Evolutionary conservation across 768 basidiomycete species (phyloP), one percentile per base, ranked within the genome.

Genomic region (Calocera cornea): DNA sequence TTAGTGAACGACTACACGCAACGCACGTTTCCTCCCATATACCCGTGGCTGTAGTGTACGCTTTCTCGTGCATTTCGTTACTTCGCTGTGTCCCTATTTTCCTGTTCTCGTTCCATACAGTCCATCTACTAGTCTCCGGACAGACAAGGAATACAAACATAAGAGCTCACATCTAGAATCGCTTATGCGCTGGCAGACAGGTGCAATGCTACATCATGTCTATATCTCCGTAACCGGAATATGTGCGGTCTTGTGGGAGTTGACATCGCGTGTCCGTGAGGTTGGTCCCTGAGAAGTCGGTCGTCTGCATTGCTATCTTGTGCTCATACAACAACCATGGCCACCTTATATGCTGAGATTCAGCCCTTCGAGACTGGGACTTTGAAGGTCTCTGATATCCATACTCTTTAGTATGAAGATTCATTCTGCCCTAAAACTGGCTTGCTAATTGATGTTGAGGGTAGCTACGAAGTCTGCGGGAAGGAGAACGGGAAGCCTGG

Each of bases 401-500:
- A 93, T 75, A 84, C 83, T 7, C 83, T 93, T 69, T 85, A 93
- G 90, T 91, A 70, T 69, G 83, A 79, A 36, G 38, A 31, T 65
- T 19, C 16, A 34, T 31, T 19, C 2, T 5, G 8, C 14, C 2
- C 16, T 27, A 5, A 22, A 33, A 47, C 7, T 47, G 19, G 29
- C 31, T 40, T 22, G 17, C 34, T 29, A 41, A 27, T 33, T 27
- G 33, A 38, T 19, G 7, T 7, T 41, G 29, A 14, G 24, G 68
- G 34, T 71, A 93, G 92, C 78, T 93, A 89, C 73, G 90, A 92
- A 76, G 72, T 92, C 64, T 85, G 85, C 71, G 92, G 92, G 41
- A 92, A 89, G 72, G 84, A 84, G 70, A 79, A 86, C 44, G 92
- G 90, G 24, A 80, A 78, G 66, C 89, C 92, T 75, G 89, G 91